Conservation (phyloP, 768 basidiomycete genomes). For the Russula sp. region DNA sequence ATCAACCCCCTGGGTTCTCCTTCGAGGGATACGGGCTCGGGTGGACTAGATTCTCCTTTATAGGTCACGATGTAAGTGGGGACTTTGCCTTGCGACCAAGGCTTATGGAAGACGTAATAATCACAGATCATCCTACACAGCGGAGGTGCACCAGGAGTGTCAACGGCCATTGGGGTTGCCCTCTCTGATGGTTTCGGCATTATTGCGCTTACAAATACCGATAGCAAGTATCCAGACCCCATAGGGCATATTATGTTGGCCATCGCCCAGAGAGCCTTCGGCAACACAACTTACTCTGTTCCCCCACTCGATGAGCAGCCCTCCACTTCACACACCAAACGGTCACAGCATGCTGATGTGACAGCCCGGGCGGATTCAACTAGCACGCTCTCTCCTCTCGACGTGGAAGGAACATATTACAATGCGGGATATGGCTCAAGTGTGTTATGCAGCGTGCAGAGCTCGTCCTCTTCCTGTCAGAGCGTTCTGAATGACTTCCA, state of each 20-base stretch:
- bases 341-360: neutral
- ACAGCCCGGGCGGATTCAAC: neutral
- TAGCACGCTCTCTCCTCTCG: neutral
- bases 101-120: neutral
- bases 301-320: neutral
- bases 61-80: conserved; percentile 36
- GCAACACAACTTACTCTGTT: neutral
- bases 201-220: conserved; percentile 26
- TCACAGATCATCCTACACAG: conserved; percentile 31
- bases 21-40: conserved; percentile 40
- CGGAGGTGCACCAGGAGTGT: conserved; percentile 34
- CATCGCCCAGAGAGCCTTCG: too few species aligned
- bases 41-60: conserved; percentile 36
- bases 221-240: neutral
- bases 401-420: conserved; percentile 8
- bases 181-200: conserved; percentile 36
- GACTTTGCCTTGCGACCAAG: neutral
- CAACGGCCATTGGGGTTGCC: conserved; percentile 31
- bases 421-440: neutral
- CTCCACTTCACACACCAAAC: neutral
- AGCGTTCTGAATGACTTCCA: too few species aligned
- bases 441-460: too few species aligned
- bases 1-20: conserved; percentile 20
- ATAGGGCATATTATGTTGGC: too few species aligned
- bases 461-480: too few species aligned